phyloP scores from a whole-genome alignment of 495 filamentous ascomycete species.

The Parachaetomium inaequale region DNA sequence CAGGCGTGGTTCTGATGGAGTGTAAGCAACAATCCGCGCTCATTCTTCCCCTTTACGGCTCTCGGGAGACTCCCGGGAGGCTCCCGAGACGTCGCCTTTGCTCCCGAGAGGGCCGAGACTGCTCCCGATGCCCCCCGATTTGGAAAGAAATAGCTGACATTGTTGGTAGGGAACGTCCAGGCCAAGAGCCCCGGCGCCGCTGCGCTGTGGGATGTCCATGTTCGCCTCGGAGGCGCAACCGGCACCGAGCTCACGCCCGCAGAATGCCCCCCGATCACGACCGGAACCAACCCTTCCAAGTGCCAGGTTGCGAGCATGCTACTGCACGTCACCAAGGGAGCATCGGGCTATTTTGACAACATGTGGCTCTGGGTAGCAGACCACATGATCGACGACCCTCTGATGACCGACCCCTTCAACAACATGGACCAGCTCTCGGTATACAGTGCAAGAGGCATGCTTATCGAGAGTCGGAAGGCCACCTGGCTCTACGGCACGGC shows the following conservation, averaged over 20 bases:
- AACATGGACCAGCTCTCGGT: slow-evolving; percentile 79
- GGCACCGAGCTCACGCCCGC: slow-evolving; percentile 63
- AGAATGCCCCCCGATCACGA: no score
- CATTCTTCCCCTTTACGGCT: no score
- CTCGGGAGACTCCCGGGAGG: no score
- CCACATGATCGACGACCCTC: slow-evolving; percentile 74
- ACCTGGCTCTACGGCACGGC: slow-evolving; percentile 39
- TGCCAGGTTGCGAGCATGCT: no score
- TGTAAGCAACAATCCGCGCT: no score
- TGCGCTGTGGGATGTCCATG: slow-evolving; percentile 19
- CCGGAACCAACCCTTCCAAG: no score
- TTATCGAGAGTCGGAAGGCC: slow-evolving; percentile 57
- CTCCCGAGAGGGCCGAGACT: no score
- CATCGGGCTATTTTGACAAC: no score
- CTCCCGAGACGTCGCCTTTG: no score
- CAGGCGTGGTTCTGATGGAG: slow-evolving; percentile 79
- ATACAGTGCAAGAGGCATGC: slow-evolving; percentile 76
- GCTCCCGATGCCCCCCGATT: no score
- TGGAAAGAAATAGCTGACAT: no score
- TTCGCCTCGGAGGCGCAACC: slow-evolving; percentile 30
- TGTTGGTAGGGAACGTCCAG: slow-evolving; percentile 73
- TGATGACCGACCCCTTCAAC: slow-evolving; percentile 31
- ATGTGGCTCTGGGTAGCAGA: not conserved
- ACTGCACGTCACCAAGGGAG: no score
- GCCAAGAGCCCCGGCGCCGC: slow-evolving; percentile 4